Conservation (phyloP, 805 yeast species). For the Saccharomycopsis synnaedendra region DNA sequence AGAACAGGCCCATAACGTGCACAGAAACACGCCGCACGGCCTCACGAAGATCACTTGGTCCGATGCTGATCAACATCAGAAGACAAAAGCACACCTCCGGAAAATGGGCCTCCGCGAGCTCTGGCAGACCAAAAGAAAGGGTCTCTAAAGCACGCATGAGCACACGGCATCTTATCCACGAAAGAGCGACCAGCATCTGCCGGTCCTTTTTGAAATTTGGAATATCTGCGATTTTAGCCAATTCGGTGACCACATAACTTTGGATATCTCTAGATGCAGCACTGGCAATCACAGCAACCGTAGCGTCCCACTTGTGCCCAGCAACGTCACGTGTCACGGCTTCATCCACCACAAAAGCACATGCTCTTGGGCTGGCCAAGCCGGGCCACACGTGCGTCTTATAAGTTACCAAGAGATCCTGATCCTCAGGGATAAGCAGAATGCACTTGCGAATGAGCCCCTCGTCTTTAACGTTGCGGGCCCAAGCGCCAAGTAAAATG, state of each 20-base stretch:
- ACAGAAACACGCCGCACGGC: conserved; percentile 35
- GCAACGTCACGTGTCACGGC: conserved; percentile 46
- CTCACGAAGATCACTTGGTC: conserved; percentile 28
- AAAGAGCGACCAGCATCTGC: conserved; percentile 26
- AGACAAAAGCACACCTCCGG: conserved; percentile 44
- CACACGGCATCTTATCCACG: conserved; percentile 43
- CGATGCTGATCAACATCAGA: conserved; percentile 26
- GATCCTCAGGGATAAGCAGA: conserved; percentile 27
- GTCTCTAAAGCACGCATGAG: conserved; percentile 38
- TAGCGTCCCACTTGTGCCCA: conserved; percentile 39
- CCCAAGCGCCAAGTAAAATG: conserved; percentile 32
- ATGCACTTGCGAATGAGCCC: conserved; percentile 40
- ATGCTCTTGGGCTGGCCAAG: conserved; percentile 35
- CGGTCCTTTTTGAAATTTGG: conserved; percentile 17
- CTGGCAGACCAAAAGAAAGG: conserved; percentile 40
- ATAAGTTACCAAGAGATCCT: conserved; percentile 29
- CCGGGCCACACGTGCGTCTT: conserved; percentile 40
- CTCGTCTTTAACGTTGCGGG: conserved; percentile 37
- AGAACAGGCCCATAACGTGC: conserved; percentile 41
- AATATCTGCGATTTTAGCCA: conserved; percentile 32
- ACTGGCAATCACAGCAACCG: conserved; percentile 34
- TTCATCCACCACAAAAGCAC: conserved; percentile 45
- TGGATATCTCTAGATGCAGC: conserved; percentile 44
- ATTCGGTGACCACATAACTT: conserved; percentile 35
- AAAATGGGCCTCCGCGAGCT: conserved; percentile 36